Evolutionary conservation across 2,329 filamentous ascomycete species (phyloP).

Genomic region (Tolypocladium ophioglossoides): DNA sequence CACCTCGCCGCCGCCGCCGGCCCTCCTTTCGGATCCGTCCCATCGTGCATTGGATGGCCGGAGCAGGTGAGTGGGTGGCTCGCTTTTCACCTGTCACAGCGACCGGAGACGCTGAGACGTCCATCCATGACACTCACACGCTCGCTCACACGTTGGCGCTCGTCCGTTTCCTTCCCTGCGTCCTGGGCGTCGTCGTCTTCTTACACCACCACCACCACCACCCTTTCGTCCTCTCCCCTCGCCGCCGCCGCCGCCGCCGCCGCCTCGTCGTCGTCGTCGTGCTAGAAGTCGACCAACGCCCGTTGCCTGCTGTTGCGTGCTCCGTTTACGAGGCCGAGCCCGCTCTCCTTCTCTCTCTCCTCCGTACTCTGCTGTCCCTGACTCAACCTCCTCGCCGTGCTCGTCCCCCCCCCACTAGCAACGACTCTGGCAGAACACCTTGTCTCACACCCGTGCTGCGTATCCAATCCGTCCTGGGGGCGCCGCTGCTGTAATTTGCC

Average conservation of each 20-base stretch:
- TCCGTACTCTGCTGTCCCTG: background rate
- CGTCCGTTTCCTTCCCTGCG: background rate
- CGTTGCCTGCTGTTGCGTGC: background rate
- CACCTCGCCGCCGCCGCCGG: background rate
- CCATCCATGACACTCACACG: background rate
- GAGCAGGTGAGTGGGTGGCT: background rate
- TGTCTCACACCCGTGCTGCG: background rate
- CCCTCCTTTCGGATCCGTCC: background rate
- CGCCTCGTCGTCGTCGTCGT: background rate
- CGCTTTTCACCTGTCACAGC: background rate
- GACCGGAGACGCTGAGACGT: background rate
- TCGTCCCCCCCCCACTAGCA: background rate
- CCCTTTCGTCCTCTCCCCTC: background rate
- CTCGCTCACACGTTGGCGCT: background rate
- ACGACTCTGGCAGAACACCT: background rate
- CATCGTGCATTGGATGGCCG: background rate
- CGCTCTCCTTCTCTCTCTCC: no score
- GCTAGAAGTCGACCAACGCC: background rate
- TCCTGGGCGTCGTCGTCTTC: background rate
- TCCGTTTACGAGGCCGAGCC: background rate
- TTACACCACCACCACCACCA: background rate
- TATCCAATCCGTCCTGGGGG: background rate
- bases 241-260: no score
- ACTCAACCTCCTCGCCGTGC: background rate
- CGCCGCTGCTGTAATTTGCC: constrained; percentile 1